Evolutionary conservation across 129 eudicot species (phyloP).

Genomic region (Mikania micrantha): DNA sequence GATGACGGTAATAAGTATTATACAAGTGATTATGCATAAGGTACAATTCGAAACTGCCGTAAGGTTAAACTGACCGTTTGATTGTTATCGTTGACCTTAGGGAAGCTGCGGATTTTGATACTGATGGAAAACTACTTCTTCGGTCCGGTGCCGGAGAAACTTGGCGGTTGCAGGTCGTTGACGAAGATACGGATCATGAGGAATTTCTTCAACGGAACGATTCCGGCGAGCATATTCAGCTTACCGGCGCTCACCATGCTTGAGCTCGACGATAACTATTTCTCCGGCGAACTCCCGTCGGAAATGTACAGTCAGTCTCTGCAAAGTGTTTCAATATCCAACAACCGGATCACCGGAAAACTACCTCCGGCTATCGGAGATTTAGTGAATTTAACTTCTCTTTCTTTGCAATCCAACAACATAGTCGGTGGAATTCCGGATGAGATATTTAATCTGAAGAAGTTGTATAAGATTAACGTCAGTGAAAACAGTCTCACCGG

Average conservation of each 20-base stretch:
- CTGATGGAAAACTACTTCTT: conserved; percentile 57
- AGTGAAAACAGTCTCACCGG: conserved; percentile 60
- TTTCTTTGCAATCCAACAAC: conserved; percentile 43
- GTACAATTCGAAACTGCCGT: neutral
- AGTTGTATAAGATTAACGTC: conserved; percentile 35
- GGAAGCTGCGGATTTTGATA: conserved; percentile 46
- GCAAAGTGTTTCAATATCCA: conserved; percentile 42
- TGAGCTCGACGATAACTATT: conserved; percentile 57
- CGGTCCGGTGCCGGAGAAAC: conserved; percentile 56
- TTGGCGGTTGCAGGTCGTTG: conserved; percentile 63
- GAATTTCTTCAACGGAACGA: conserved; percentile 59
- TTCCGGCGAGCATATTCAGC: conserved; percentile 63
- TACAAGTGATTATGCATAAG: neutral
- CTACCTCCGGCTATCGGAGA: conserved; percentile 52
- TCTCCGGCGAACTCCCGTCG: conserved; percentile 55
- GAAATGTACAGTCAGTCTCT: conserved; percentile 27
- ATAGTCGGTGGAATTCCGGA: conserved; percentile 56
- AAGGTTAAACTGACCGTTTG: neutral
- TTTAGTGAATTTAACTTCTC: conserved; percentile 34
- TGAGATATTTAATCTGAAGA: conserved; percentile 41
- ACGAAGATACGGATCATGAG: conserved; percentile 43
- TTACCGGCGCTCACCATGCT: conserved; percentile 53
- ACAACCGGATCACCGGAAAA: conserved; percentile 54
- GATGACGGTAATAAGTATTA: neutral
- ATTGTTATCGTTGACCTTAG: conserved; percentile 15